Evolutionary conservation across 371 early-diverging fungal species (phyloP).

Genomic region (Amoeboradix gromovi): DNA sequence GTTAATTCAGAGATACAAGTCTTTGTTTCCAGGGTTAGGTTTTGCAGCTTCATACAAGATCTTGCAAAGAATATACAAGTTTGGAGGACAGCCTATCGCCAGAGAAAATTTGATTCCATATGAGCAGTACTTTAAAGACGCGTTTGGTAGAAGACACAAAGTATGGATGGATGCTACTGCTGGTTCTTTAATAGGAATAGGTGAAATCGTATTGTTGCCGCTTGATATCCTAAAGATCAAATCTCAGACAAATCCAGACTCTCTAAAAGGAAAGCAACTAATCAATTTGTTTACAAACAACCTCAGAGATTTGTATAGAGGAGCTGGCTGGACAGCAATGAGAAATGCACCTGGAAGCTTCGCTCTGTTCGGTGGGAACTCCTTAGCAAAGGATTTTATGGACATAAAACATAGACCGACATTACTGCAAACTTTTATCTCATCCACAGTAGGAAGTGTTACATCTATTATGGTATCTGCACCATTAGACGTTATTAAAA

Average conservation of each 20-base stretch:
- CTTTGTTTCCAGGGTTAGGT: constrained; percentile 85
- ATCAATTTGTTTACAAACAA: constrained; percentile 52
- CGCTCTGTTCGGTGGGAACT: constrained; percentile 82
- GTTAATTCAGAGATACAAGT: constrained; percentile 49
- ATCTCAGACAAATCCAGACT: constrained; percentile 70
- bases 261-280: constrained; percentile 53
- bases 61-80: constrained; percentile 80
- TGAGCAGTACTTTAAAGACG: constrained; percentile 38
- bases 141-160: constrained; percentile 75
- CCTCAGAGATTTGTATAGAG: constrained; percentile 70
- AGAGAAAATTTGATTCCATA: constrained; percentile 59
- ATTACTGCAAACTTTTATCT: constrained; percentile 78
- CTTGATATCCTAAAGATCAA: constrained; percentile 90
- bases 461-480: constrained; percentile 80
- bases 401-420: constrained; percentile 74
- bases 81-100: constrained; percentile 85
- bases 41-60: constrained; percentile 89
- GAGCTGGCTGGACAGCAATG: constrained; percentile 89
- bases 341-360: constrained; percentile 92
- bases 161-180: constrained; percentile 89
- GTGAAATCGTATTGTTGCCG: constrained; percentile 78
- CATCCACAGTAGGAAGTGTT: constrained; percentile 78
- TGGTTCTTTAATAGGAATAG: constrained; percentile 79
- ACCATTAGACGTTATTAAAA: constrained; percentile 88
- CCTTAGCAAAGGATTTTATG: constrained; percentile 72